Evolutionary conservation across 192 early-diverging fungal genomes (phyloP).

Genomic region (Obelidium mucronatum): DNA sequence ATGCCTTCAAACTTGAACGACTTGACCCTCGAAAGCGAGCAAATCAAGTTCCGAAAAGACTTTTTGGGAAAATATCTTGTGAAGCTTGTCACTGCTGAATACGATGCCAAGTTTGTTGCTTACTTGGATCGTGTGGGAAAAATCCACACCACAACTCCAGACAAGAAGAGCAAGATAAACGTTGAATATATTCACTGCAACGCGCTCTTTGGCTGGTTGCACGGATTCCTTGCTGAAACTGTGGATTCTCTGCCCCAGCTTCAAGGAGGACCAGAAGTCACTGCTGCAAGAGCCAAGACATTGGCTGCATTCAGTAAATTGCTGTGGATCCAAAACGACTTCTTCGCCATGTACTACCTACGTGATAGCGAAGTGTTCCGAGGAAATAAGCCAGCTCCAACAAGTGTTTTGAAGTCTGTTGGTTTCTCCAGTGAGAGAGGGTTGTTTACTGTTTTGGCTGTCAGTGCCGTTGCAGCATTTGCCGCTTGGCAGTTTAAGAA

Average conservation of each 20-base stretch:
- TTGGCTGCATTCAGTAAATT: conserved; percentile 78
- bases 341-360: conserved; percentile 79
- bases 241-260: conserved; percentile 55
- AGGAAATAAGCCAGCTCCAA: neutral
- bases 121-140: conserved; percentile 81
- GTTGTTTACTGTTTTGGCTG: neutral
- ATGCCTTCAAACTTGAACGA: conserved; percentile 45
- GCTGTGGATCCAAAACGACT: conserved; percentile 86
- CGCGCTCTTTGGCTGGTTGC: conserved; percentile 71
- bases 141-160: conserved; percentile 78
- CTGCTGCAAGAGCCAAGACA: conserved; percentile 21
- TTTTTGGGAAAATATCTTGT: conserved; percentile 71
- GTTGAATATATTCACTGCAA: conserved; percentile 86
- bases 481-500: neutral
- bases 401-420: neutral
- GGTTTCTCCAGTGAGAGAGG: neutral
- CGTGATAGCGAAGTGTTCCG: conserved; percentile 55
- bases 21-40: conserved; percentile 67
- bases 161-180: conserved; percentile 79
- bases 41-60: conserved; percentile 83
- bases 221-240: conserved; percentile 54
- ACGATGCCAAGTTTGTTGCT: conserved; percentile 59
- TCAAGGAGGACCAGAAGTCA: conserved; percentile 15
- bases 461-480: neutral
- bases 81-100: conserved; percentile 66